Evolutionary conservation across 768 basidiomycete species (phyloP), one percentile per base, ranked within the genome.

Genomic region (Daedaleopsis sinensis): DNA sequence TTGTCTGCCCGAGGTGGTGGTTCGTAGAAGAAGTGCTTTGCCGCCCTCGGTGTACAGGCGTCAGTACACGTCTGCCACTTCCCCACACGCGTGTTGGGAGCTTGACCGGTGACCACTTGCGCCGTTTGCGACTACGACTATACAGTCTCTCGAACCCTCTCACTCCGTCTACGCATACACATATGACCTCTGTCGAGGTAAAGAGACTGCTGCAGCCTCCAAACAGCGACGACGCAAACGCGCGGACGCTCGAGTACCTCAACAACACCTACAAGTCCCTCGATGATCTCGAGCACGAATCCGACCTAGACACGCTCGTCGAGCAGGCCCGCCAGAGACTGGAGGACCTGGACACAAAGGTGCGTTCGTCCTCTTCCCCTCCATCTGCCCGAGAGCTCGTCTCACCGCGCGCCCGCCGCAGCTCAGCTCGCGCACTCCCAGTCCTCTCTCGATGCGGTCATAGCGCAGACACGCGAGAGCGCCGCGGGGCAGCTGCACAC

Each of bases 341-440:
- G 44, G 69, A 74, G 19, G 57, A 65, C 8, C 68, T 75, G 12
- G 63, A 65, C 11, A 23, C 44, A 21, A 70, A 70, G 65, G 75
- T 76, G 67, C 72, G 73, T 66, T 16, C 23, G 42, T 43, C 21
- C 27, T 3, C 7, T 43, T 18, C 35, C n/a, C 27, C 43, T 19
- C n/a, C n/a, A n/a, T n/a, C 13, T 21, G 18, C 12, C 6, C 9
- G 38, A 19, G 47, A 35, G 39, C 39, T 13, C 23, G n/a, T 39
- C 53, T 67, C 62, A 43, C 39, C 51, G 27, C 19, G 52, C 36
- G 44, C 66, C 39, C 39, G 68, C 76, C 80, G 65, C 79, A 82
- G 83, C 72, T 81, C 68, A 92, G 90, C 79, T 89, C 65, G 70
- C 76, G 48, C 70, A 76, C 43, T 91, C 90, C 12, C 76, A 82